Evolutionary conservation across 108 stramenopile genomes (phyloP).

Genomic region (Skeletonema marinoi): DNA sequence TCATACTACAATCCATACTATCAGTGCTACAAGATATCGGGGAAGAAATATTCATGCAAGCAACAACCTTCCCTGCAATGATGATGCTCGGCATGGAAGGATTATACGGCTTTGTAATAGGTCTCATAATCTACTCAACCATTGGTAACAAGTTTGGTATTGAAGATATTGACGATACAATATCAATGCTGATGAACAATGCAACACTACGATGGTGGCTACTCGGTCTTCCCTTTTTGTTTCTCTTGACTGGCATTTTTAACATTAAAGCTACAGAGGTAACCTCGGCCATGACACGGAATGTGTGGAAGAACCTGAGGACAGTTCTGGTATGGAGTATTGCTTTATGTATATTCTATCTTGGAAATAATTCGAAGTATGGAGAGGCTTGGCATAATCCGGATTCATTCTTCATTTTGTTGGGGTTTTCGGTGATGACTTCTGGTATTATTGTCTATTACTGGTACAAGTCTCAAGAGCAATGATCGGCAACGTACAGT

Average conservation of each 20-base stretch:
- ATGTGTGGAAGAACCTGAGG: slow-evolving; percentile 57
- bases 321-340: slow-evolving; percentile 44
- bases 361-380: slow-evolving; percentile 17
- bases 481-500: too few relatives aligned
- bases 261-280: slow-evolving; percentile 49
- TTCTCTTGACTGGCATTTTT: slow-evolving; percentile 45
- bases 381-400: slow-evolving; percentile 50
- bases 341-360: slow-evolving; percentile 40
- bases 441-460: slow-evolving; percentile 37
- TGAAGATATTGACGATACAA: slow-evolving; percentile 8
- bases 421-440: slow-evolving; percentile 37
- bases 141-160: slow-evolving; percentile 11
- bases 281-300: slow-evolving; percentile 55
- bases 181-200: neutral
- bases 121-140: slow-evolving; percentile 21
- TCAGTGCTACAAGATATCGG: slow-evolving; percentile 47
- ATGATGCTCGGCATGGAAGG: slow-evolving; percentile 54
- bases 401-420: slow-evolving; percentile 31
- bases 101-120: slow-evolving; percentile 36
- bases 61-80: slow-evolving; percentile 40
- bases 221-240: slow-evolving; percentile 19
- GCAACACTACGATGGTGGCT: neutral
- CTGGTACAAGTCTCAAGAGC: slow-evolving; percentile 1
- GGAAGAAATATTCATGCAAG: slow-evolving; percentile 60
- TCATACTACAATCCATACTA: slow-evolving; percentile 36